Evolutionary conservation across 2,329 filamentous ascomycete genomes (phyloP).

Genomic region (Cercospora sp.): DNA sequence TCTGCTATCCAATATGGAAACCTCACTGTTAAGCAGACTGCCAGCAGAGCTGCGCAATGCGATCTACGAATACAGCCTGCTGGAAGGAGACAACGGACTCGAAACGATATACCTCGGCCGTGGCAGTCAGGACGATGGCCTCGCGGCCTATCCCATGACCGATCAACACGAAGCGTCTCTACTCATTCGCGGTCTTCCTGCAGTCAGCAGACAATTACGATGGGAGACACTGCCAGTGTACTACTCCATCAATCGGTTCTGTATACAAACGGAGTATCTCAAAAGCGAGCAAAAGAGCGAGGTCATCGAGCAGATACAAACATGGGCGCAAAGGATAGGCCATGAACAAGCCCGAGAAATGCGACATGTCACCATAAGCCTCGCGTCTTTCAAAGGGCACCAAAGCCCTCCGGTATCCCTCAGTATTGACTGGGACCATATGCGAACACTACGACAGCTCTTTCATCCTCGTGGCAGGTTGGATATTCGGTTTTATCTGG

Average conservation of each 20-base stretch:
- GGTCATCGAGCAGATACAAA: constrained; percentile 17
- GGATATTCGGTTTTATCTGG: constrained; percentile 23
- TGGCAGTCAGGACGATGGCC: not conserved
- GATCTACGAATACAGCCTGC: constrained; percentile 23
- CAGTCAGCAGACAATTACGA: constrained; percentile 22
- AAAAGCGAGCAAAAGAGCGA: constrained; percentile 24
- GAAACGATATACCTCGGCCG: constrained; percentile 19
- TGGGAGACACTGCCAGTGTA: constrained; percentile 24
- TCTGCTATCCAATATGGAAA: not conserved
- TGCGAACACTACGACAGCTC: constrained; percentile 14
- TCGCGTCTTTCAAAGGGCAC: constrained; percentile 23
- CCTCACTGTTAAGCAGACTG: not conserved
- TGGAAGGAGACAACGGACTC: constrained; percentile 12
- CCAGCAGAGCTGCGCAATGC: constrained; percentile 20
- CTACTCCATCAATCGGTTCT: constrained; percentile 26
- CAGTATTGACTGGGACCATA: constrained; percentile 26
- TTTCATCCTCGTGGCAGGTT: constrained; percentile 24
- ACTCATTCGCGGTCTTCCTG: constrained; percentile 18
- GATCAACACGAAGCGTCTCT: constrained; percentile 6
- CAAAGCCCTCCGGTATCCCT: not conserved
- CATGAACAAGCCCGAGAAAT: constrained; percentile 22
- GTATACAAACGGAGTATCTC: constrained; percentile 26
- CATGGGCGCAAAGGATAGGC: constrained; percentile 18
- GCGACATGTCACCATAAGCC: constrained; percentile 25
- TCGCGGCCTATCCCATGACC: not conserved